Conservation (phyloP, 495 filamentous ascomycete genomes). For the Entonaema liquescens region DNA sequence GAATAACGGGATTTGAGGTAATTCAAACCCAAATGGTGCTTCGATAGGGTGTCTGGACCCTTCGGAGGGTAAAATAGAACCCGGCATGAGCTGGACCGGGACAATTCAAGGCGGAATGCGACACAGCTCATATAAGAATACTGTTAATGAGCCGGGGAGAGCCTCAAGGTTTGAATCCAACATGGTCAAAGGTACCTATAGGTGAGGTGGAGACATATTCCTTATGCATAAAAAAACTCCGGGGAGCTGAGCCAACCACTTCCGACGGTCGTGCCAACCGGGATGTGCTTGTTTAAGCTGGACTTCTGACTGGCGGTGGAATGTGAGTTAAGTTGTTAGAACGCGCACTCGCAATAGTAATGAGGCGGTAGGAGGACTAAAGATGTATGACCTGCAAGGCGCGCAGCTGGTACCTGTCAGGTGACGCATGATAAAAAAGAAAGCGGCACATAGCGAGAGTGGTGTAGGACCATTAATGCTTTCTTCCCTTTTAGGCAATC, state of each 20-base stretch:
- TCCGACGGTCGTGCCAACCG: conserved; percentile 27
- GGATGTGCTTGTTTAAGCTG: conserved; percentile 19
- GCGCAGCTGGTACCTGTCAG: conserved; percentile 39
- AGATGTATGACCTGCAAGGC: conserved; percentile 27
- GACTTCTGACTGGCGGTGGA: conserved; percentile 29
- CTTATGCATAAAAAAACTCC: conserved; percentile 36
- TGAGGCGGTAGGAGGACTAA: conserved; percentile 4
- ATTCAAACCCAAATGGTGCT: not conserved
- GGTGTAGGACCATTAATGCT: conserved; percentile 21
- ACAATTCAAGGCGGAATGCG: not conserved
- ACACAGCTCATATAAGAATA: conserved; percentile 20
- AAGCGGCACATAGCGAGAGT: not conserved
- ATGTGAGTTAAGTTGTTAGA: conserved; percentile 13
- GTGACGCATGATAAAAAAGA: conserved; percentile 18
- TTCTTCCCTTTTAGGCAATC: not conserved
- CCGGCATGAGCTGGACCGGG: conserved; percentile 6
- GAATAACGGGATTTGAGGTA: conserved; percentile 8
- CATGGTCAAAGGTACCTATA: conserved; percentile 8
- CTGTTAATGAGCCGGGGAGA: conserved; percentile 26
- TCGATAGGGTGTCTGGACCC: not conserved
- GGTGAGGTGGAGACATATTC: conserved; percentile 29
- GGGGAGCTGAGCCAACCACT: conserved; percentile 36
- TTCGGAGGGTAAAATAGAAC: conserved; percentile 6
- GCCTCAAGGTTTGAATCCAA: conserved; percentile 22
- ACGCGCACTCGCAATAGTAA: conserved; percentile 6